Evolutionary conservation across 768 basidiomycete species (phyloP).

Genomic region (Lentinula guzmanii): DNA sequence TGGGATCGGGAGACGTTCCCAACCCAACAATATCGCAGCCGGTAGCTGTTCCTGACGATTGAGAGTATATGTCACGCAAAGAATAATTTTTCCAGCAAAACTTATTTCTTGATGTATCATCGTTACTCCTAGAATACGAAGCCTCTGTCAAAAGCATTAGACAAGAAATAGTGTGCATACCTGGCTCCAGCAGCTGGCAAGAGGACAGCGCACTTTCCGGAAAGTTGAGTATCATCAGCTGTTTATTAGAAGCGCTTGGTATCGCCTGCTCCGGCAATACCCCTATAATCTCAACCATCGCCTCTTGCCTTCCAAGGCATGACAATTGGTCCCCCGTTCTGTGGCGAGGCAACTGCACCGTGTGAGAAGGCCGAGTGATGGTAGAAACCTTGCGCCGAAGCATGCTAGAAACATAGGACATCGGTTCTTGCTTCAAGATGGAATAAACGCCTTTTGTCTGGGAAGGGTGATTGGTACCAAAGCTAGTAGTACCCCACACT

Average conservation of each 20-base stretch:
- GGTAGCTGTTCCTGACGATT: conserved; percentile 54
- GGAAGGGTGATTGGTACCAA: background rate
- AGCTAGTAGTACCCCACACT: background rate
- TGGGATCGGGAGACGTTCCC: background rate
- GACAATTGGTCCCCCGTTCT: conserved; percentile 5
- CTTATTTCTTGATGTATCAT: conserved; percentile 66
- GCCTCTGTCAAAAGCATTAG: conserved; percentile 17
- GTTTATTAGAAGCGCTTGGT: conserved; percentile 21
- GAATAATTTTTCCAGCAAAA: conserved; percentile 56
- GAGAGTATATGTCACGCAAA: conserved; percentile 63
- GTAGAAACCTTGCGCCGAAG: background rate
- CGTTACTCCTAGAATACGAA: conserved; percentile 15
- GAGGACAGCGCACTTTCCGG: conserved; percentile 63
- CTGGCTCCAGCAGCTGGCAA: conserved; percentile 65
- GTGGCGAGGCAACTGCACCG: background rate
- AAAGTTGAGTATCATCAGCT: background rate
- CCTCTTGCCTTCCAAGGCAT: background rate
- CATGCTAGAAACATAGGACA: too few relatives aligned
- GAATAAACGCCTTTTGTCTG: background rate
- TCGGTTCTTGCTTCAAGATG: background rate
- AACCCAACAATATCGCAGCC: conserved; percentile 50
- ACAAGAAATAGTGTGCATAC: conserved; percentile 34
- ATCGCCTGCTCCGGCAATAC: conserved; percentile 20
- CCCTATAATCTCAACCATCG: background rate
- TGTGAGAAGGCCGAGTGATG: background rate